These are phyloP conservation scores for Colletotrichum cereale DNA, from an alignment of 2,329 filamentous ascomycete genomes.

Conservation along the genomic window DNA sequence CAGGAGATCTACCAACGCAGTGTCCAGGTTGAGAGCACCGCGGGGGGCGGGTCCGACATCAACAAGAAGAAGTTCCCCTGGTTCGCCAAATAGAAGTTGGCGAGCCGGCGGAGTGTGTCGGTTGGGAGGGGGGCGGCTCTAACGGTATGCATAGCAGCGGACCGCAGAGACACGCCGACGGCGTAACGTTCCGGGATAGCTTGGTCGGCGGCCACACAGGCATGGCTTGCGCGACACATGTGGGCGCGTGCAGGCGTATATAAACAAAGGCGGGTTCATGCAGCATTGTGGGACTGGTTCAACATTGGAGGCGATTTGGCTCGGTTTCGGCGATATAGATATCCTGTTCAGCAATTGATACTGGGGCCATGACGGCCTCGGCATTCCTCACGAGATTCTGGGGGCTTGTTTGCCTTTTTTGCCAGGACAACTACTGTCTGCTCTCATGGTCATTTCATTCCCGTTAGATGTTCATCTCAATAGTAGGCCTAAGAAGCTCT, in stretches of 20 bases:
- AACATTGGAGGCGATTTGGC: conserved; percentile 36
- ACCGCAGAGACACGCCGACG: conserved; percentile 12
- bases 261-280: conserved; percentile 25
- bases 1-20: conserved; percentile 76
- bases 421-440: neutral
- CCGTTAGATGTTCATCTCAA: neutral
- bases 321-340: conserved; percentile 38
- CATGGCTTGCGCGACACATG: conserved; percentile 23
- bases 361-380: conserved; percentile 15
- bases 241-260: conserved; percentile 30
- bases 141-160: conserved; percentile 6
- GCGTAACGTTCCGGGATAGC: conserved; percentile 15
- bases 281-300: conserved; percentile 28
- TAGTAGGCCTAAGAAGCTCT: neutral
- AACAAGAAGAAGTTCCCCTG: conserved; percentile 76
- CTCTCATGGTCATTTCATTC: neutral
- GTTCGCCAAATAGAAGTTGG: conserved; percentile 64
- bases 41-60: conserved; percentile 59
- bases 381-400: conserved; percentile 17
- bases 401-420: neutral
- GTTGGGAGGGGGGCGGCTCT: conserved; percentile 6
- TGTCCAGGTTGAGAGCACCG: conserved; percentile 67
- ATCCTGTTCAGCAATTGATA: conserved; percentile 41
- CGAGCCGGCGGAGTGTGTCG: conserved; percentile 14
- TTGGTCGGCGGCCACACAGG: neutral